phyloP scores from a whole-genome alignment of 176 grass and related monocot genomes.

The Juncus inflexus region DNA sequence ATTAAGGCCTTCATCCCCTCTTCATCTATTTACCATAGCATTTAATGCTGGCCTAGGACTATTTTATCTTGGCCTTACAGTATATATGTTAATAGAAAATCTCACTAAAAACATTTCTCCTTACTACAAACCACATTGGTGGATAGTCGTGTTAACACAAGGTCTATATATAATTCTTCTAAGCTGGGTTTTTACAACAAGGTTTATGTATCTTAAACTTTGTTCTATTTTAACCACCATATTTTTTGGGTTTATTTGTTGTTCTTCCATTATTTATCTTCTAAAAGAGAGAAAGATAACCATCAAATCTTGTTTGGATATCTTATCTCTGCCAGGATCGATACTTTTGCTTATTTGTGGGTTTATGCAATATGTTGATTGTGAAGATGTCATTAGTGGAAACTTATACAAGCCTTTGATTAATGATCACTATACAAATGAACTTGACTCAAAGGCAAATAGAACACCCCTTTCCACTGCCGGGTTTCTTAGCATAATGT shows the following conservation, averaged over 20 bases:
- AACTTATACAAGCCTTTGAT: constrained; percentile 56
- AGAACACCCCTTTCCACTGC: constrained; percentile 54
- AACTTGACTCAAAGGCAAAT: constrained; percentile 27
- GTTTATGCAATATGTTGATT: constrained; percentile 17
- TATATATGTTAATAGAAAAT: constrained; percentile 47
- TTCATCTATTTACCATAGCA: constrained; percentile 24
- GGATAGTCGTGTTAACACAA: constrained; percentile 41
- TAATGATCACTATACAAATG: constrained; percentile 10
- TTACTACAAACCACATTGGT: constrained; percentile 42
- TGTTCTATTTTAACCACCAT: constrained; percentile 28
- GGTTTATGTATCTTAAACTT: constrained; percentile 31
- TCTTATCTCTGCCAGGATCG: constrained; percentile 49
- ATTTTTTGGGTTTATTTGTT: constrained; percentile 38
- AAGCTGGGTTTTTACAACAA: constrained; percentile 33
- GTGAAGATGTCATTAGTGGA: constrained; percentile 19
- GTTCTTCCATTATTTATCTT: constrained; percentile 43
- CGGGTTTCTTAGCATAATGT: constrained; percentile 57
- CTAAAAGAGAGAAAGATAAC: constrained; percentile 31
- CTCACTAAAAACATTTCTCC: constrained; percentile 7
- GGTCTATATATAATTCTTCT: constrained; percentile 36
- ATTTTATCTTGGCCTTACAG: constrained; percentile 39
- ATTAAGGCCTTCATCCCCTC: constrained; percentile 25
- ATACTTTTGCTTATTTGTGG: constrained; percentile 40
- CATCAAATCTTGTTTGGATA: constrained; percentile 42
- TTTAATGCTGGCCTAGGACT: constrained; percentile 48